phyloP scores from a whole-genome alignment of 371 early-diverging fungal species.

The Mortierella sp. region DNA sequence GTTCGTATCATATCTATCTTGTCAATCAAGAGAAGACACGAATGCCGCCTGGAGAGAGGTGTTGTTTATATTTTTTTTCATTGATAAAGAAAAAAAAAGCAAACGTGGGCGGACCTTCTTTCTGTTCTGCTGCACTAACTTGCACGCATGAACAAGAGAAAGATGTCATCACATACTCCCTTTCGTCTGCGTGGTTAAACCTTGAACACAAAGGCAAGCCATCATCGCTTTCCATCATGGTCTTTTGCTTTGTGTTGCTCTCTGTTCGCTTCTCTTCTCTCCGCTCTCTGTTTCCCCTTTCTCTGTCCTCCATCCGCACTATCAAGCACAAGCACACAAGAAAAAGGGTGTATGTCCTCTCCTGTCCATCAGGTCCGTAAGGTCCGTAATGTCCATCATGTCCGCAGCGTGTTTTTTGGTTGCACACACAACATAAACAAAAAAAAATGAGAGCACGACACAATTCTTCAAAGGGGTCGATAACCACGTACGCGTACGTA shows the following conservation, averaged over 20 bases:
- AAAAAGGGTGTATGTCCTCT: slow-evolving; percentile 1
- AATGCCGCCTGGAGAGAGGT: too few species aligned
- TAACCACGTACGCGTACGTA: slow-evolving; percentile 3
- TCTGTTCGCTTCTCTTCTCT: not conserved
- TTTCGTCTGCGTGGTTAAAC: not conserved
- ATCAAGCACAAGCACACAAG: not conserved
- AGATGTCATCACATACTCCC: not conserved
- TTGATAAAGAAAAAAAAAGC: too few species aligned
- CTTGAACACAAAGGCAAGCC: slow-evolving; percentile 6
- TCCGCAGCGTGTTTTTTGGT: slow-evolving; percentile 1
- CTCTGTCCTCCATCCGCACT: slow-evolving; percentile 18
- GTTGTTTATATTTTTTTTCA: too few species aligned
- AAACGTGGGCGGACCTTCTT: too few species aligned
- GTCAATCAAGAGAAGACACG: not conserved
- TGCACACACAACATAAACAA: not conserved
- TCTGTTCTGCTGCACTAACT: too few species aligned
- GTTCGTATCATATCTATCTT: not conserved
- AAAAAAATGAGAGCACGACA: not conserved
- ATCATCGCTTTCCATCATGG: not conserved
- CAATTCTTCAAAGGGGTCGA: not conserved
- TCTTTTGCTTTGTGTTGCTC: not conserved
- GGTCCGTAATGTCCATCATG: too few species aligned
- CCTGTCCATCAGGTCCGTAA: too few species aligned
- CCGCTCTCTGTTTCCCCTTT: not conserved
- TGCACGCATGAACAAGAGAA: not conserved